Base-by-base conservation (phyloP, 2,329 filamentous ascomycete species). In the Pseudocercospora crystallina region DNA sequence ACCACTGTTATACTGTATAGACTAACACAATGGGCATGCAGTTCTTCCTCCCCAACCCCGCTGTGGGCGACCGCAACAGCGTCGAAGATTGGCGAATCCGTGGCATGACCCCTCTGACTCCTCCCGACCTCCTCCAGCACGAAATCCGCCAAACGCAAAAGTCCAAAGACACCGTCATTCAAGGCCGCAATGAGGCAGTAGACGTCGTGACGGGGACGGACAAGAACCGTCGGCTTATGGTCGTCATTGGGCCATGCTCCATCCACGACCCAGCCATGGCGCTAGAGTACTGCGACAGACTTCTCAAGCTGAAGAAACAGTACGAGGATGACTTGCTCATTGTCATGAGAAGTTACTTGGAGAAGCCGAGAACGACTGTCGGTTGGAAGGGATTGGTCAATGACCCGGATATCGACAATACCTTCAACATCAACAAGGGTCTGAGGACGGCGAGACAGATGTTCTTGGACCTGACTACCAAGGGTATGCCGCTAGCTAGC, bases 341-440 rank as follows among this genome's bases (percentile, higher is more conserved):
- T 62, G 87, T 99, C 56, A 99, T 99, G 94, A 88, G 94, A 63
- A 89, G 90, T 58, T 99, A 99, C 81, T 84, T 99, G 54, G 94
- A 99, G 80, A 99, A 99, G 80, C 94, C 94, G 15, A 85, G 94
- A 59, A 99, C 94, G 26, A 99, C 94, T 0, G 90, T 99, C 26
- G 94, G 94, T 62, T 99, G 94, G 94, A 99, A 99, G 78, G 94
- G 94, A 43, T 78, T 99, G 64, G 95, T 99, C 77, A 97, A 99
- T 71, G 94, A 99, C 73, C 94, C 94, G 2, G 92, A 97, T 67
- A 95, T 99, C 68, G 91, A 97, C 73, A 92, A 96, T 71, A 94
- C 87, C 73, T 97, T 96, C 86, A 85, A 96, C 76, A 97, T 99
- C 77, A 97, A 97, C 80, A 97, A 97, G 80, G 94, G 94, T 14